A percentile compares a stretch with the other conserved stretches of the same genome.
These are phyloP conservation scores for Salvia hispanica DNA, from an alignment of 257 asterid species.

Conservation along the genomic window DNA sequence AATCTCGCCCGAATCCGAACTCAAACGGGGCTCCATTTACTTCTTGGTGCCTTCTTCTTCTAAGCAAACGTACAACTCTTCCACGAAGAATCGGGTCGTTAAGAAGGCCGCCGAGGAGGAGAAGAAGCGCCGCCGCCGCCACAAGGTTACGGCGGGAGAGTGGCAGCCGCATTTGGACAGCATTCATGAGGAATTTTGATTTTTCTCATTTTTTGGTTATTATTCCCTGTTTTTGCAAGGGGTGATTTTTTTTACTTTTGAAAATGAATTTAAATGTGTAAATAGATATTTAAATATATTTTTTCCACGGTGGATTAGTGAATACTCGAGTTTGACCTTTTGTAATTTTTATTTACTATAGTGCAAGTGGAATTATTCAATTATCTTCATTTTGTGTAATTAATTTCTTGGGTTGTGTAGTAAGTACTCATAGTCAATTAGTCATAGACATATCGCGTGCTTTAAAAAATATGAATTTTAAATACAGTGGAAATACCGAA, in stretches of 20 bases:
- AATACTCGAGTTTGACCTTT: neutral
- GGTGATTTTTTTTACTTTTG: conserved; percentile 17
- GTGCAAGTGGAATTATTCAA: neutral
- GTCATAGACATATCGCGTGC: no score
- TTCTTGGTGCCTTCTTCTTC: conserved; percentile 86
- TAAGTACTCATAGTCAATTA: no score
- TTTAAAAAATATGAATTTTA: no score
- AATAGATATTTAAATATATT: conserved; percentile 25
- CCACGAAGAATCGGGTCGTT: conserved; percentile 38
- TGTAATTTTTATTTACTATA: neutral
- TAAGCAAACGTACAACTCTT: conserved; percentile 42
- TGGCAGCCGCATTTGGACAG: conserved; percentile 75
- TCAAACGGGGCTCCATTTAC: conserved; percentile 89
- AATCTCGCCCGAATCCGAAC: conserved; percentile 78
- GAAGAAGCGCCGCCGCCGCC: conserved; percentile 33
- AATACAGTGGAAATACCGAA: no score
- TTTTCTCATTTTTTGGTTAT: neutral
- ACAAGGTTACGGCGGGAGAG: conserved; percentile 43
- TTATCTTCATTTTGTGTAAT: neutral
- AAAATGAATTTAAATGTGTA: conserved; percentile 34
- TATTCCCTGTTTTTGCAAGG: conserved; percentile 13
- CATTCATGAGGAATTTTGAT: conserved; percentile 52
- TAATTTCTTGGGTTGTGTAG: neutral
- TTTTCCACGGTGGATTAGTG: neutral
- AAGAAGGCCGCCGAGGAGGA: conserved; percentile 8